Conservation (phyloP, 306 rosid genomes). For the Begonia masoniana region DNA sequence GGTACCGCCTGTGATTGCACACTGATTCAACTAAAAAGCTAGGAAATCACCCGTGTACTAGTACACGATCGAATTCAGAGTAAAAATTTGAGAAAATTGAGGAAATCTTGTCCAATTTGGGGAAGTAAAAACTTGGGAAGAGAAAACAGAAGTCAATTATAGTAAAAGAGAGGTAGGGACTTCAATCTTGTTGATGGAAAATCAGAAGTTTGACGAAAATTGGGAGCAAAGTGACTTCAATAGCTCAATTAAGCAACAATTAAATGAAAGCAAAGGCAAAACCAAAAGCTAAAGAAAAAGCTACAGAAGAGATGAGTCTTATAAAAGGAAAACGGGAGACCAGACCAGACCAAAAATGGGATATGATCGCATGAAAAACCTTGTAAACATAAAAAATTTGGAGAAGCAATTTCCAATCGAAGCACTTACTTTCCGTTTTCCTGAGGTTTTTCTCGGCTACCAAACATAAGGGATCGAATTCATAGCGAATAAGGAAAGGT, state of each 20-base stretch:
- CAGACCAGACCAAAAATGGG: too few species aligned
- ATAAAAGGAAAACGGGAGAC: neutral
- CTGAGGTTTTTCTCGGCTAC: neutral
- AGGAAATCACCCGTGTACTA: constrained; percentile 29
- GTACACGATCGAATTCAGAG: constrained; percentile 19
- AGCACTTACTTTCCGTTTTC: neutral
- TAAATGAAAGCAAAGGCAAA: constrained; percentile 21
- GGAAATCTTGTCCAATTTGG: constrained; percentile 16
- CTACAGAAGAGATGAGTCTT: neutral
- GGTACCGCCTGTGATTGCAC: constrained; percentile 18
- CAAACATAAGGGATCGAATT: neutral
- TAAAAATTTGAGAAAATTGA: constrained; percentile 9
- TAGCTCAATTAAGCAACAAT: constrained; percentile 30
- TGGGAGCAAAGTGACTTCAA: constrained; percentile 41
- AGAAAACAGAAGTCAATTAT: constrained; percentile 23
- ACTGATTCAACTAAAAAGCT: constrained; percentile 16
- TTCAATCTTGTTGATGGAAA: constrained; percentile 12
- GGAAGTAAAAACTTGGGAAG: constrained; percentile 13
- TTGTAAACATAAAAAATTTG: too few species aligned
- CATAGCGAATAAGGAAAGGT: neutral
- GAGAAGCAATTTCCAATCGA: neutral
- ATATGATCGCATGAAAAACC: too few species aligned
- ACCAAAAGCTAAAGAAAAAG: constrained; percentile 1
- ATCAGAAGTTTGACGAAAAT: constrained; percentile 9
- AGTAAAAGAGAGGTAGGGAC: constrained; percentile 13